Conservation (phyloP, 495 filamentous ascomycete species). For the Aspergillus avenaceus region DNA sequence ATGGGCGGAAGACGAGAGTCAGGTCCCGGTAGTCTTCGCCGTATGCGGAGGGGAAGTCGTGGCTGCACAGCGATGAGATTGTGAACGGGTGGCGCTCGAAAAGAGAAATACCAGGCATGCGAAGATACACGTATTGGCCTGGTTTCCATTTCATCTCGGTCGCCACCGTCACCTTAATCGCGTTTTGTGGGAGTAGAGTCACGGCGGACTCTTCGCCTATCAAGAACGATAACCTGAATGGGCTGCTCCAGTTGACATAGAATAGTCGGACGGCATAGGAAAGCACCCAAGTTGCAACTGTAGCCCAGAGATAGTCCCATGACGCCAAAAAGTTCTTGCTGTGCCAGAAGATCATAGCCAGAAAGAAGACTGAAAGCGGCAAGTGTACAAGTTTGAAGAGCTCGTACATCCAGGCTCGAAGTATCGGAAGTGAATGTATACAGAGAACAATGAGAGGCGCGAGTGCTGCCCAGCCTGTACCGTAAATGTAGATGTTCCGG, state of each 20-base stretch:
- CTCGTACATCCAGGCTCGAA: slow-evolving; percentile 68
- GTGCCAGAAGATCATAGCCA: slow-evolving; percentile 93
- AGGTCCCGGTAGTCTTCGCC: slow-evolving; percentile 84
- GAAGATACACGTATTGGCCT: slow-evolving; percentile 90
- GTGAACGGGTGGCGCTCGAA: slow-evolving; percentile 96
- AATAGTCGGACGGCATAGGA: slow-evolving; percentile 63
- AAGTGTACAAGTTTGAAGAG: slow-evolving; percentile 78
- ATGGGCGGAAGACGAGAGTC: slow-evolving; percentile 85
- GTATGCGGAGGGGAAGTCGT: slow-evolving; percentile 84
- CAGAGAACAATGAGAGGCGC: slow-evolving; percentile 78
- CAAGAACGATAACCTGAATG: slow-evolving; percentile 71
- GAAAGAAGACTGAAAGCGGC: slow-evolving; percentile 72
- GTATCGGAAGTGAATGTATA: slow-evolving; percentile 71
- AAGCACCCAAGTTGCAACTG: slow-evolving; percentile 69
- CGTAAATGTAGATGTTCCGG: slow-evolving; percentile 65
- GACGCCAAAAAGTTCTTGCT: slow-evolving; percentile 87
- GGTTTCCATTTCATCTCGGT: slow-evolving; percentile 91
- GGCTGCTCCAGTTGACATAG: slow-evolving; percentile 84
- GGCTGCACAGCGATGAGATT: slow-evolving; percentile 82
- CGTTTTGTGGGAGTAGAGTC: slow-evolving; percentile 83
- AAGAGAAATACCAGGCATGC: slow-evolving; percentile 85
- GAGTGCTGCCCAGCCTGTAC: slow-evolving; percentile 83
- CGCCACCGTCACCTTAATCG: slow-evolving; percentile 88
- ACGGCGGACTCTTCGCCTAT: slow-evolving; percentile 86
- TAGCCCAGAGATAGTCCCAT: slow-evolving; percentile 86